These are phyloP conservation scores for Endocalyx cinctus DNA, from an alignment of 2,329 filamentous ascomycete species.

Conservation along the genomic window DNA sequence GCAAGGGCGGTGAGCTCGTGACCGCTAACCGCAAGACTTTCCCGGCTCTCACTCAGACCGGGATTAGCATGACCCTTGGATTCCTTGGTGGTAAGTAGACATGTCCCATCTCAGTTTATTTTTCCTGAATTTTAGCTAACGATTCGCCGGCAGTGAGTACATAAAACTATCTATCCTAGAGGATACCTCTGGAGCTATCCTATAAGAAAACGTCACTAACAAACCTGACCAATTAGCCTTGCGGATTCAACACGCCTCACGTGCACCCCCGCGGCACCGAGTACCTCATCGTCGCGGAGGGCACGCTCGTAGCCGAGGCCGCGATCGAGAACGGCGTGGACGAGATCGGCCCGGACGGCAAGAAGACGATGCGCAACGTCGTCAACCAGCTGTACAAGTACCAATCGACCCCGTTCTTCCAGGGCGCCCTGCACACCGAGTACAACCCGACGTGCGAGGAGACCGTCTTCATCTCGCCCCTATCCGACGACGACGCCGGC, in stretches of 20 bases:
- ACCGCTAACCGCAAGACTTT: conserved; percentile 52
- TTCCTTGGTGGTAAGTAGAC: conserved; percentile 44
- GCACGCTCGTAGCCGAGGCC: conserved; percentile 46
- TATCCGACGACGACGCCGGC: conserved; percentile 47
- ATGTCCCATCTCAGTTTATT: too few species aligned
- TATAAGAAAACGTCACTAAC: too few species aligned
- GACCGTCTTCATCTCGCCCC: conserved; percentile 46
- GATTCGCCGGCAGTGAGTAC: too few species aligned
- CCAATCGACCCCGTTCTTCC: conserved; percentile 51
- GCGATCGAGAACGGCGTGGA: conserved; percentile 47
- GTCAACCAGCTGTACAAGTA: conserved; percentile 33
- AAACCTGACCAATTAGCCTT: too few species aligned
- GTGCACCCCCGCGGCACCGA: conserved; percentile 50
- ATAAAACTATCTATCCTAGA: too few species aligned
- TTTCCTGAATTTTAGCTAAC: too few species aligned
- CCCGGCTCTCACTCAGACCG: conserved; percentile 50
- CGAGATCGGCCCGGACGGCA: too few species aligned
- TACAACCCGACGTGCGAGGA: conserved; percentile 50
- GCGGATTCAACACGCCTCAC: conserved; percentile 55
- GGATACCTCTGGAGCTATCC: too few species aligned
- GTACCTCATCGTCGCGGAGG: conserved; percentile 47
- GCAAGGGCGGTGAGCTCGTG: conserved; percentile 44
- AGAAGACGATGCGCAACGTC: conserved; percentile 32
- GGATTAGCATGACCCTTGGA: conserved; percentile 46
- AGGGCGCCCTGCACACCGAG: conserved; percentile 48